Percentiles rank a stretch among this genome's conserved stretches.
Conservation (phyloP, 202 grass and related monocot genomes). For the Setaria viridis region DNA sequence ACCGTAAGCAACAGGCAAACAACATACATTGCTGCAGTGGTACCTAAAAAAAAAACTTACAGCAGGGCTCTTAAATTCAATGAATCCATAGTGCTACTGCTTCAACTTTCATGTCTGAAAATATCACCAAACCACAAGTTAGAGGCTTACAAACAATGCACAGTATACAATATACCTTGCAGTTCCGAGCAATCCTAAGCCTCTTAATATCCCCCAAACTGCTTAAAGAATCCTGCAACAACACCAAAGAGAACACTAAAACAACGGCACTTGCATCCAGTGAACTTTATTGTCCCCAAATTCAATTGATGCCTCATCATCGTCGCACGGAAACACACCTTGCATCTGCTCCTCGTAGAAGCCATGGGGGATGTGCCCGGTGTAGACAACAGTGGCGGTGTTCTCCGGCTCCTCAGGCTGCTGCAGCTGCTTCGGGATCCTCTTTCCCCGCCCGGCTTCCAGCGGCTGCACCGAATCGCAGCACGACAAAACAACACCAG, state of each 20-base stretch:
- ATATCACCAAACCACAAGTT: constrained; percentile 28
- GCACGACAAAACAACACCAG: background rate
- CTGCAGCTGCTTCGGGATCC: constrained; percentile 49
- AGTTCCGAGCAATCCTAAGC: constrained; percentile 77
- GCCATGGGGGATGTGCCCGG: constrained; percentile 91
- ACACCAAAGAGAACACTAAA: background rate
- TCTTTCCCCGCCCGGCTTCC: constrained; percentile 59
- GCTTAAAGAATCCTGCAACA: constrained; percentile 78
- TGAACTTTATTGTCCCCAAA: background rate
- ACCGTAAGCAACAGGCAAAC: background rate
- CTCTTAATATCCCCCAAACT: constrained; percentile 84
- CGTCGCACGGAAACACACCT: constrained; percentile 36
- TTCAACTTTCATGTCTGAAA: constrained; percentile 94
- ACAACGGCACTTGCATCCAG: background rate
- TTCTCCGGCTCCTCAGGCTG: constrained; percentile 54
- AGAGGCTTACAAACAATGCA: background rate
- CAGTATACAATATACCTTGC: constrained; percentile 50
- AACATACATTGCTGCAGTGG: background rate
- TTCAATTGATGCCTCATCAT: background rate
- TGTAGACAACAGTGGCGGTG: constrained; percentile 74
- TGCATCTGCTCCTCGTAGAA: constrained; percentile 97
- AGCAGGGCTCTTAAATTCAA: constrained; percentile 91
- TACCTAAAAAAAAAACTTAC: constrained; percentile 44
- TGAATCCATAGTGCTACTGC: constrained; percentile 71
- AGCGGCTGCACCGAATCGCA: constrained; percentile 60